Evolutionary conservation across 805 yeast genomes (phyloP).

Genomic region (Wickerhamiella hasegawae): DNA sequence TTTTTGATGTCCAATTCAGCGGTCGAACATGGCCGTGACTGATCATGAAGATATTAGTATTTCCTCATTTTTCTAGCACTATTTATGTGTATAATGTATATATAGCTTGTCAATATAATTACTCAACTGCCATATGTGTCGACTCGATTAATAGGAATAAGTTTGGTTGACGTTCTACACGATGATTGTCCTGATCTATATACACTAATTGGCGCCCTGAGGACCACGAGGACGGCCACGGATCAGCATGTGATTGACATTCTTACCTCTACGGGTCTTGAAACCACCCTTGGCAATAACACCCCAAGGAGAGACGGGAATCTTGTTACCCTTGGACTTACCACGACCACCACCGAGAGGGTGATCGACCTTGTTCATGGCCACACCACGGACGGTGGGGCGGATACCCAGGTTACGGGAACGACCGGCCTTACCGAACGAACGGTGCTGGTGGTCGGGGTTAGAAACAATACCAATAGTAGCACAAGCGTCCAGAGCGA

Average conservation of each 20-base stretch:
- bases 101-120: too few species aligned
- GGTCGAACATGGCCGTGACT: neutral
- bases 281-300: constrained; percentile 76
- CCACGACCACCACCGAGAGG: constrained; percentile 99
- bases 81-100: neutral
- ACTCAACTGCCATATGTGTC: too few species aligned
- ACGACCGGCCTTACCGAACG: constrained; percentile 95
- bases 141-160: too few species aligned
- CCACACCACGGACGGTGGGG: constrained; percentile 94
- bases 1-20: constrained; percentile 16
- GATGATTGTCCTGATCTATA: too few species aligned
- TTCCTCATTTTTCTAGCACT: neutral
- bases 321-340: constrained; percentile 90
- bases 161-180: too few species aligned
- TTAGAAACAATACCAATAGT: constrained; percentile 88
- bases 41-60: too few species aligned
- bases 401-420: constrained; percentile 82
- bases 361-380: constrained; percentile 94
- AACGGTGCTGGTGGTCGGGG: constrained; percentile 74
- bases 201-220: constrained; percentile 18
- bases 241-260: constrained; percentile 68
- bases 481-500: constrained; percentile 75
- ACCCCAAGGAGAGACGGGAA: constrained; percentile 95
- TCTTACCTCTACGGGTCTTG: constrained; percentile 85
- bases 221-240: constrained; percentile 81